Evolutionary conservation across 345 rosid genomes (phyloP).

Genomic region (Eucalyptus cloeziana): DNA sequence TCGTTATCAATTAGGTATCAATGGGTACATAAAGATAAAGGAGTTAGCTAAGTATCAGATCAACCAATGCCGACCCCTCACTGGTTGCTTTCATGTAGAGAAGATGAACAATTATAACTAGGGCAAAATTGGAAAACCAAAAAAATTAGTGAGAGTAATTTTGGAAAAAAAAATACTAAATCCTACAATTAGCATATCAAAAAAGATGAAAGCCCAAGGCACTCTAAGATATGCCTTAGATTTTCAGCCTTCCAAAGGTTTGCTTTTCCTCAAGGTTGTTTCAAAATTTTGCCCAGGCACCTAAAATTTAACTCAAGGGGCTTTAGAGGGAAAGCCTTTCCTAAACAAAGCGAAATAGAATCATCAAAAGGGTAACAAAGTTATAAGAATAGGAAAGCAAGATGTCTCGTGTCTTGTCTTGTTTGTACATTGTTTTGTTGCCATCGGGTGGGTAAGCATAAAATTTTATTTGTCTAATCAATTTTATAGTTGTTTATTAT

Average conservation of each 20-base stretch:
- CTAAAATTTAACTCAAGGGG: neutral
- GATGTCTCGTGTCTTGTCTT: neutral
- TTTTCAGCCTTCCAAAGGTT: neutral
- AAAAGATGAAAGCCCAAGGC: neutral
- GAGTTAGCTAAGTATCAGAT: too few species aligned
- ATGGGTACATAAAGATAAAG: too few species aligned
- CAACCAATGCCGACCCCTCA: neutral
- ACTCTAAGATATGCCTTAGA: too few species aligned
- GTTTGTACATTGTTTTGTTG: neutral
- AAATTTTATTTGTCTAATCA: neutral
- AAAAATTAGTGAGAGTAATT: too few species aligned
- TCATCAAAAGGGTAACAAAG: neutral
- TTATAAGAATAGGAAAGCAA: neutral
- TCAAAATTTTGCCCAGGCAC: neutral
- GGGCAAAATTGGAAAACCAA: neutral
- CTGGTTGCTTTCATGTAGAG: neutral
- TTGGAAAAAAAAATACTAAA: too few species aligned
- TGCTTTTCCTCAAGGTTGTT: neutral
- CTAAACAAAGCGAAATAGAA: neutral
- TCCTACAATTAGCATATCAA: neutral
- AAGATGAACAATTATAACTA: neutral
- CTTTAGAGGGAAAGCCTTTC: neutral
- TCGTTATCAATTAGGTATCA: too few species aligned
- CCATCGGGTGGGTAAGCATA: neutral
- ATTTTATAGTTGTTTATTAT: neutral